A percentile compares a stretch with the other conserved stretches of the same genome.
Evolutionary conservation across 495 filamentous ascomycete species (phyloP).

Genomic region (Sabuloglossum arenarium): DNA sequence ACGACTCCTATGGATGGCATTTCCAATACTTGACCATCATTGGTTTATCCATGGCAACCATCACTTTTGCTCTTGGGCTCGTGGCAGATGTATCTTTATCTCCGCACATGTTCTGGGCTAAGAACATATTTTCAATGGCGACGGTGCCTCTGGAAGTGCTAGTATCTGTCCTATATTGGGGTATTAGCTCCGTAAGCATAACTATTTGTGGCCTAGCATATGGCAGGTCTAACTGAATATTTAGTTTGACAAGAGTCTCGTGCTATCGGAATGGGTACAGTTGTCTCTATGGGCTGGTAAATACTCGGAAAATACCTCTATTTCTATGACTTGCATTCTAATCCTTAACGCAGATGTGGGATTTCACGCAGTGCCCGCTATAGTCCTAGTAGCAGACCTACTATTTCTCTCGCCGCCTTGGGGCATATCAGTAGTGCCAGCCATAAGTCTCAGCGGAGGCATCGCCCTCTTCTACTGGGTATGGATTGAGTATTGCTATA

Average conservation of each 20-base stretch:
- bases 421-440: constrained; percentile 39
- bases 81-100: constrained; percentile 55
- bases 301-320: neutral
- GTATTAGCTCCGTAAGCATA: constrained; percentile 28
- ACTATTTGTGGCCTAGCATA: neutral
- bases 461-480: constrained; percentile 68
- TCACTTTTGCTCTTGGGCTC: constrained; percentile 49
- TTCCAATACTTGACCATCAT: constrained; percentile 75
- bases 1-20: constrained; percentile 60
- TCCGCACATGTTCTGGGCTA: constrained; percentile 40
- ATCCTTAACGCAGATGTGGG: constrained; percentile 35
- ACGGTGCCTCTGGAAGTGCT: constrained; percentile 62
- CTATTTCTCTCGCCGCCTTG: constrained; percentile 65
- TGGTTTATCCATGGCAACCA: constrained; percentile 44
- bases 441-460: constrained; percentile 35
- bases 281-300: constrained; percentile 25
- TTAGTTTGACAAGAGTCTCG: constrained; percentile 41
- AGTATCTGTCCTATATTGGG: constrained; percentile 75
- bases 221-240: neutral
- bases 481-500: constrained; percentile 68
- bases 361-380: constrained; percentile 58
- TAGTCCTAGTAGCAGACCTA: constrained; percentile 50
- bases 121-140: constrained; percentile 53
- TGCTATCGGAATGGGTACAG: constrained; percentile 29
- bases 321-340: constrained; percentile 2